phyloP scores from a whole-genome alignment of 192 early-diverging fungal species.

The Backusella tarrabulga region DNA sequence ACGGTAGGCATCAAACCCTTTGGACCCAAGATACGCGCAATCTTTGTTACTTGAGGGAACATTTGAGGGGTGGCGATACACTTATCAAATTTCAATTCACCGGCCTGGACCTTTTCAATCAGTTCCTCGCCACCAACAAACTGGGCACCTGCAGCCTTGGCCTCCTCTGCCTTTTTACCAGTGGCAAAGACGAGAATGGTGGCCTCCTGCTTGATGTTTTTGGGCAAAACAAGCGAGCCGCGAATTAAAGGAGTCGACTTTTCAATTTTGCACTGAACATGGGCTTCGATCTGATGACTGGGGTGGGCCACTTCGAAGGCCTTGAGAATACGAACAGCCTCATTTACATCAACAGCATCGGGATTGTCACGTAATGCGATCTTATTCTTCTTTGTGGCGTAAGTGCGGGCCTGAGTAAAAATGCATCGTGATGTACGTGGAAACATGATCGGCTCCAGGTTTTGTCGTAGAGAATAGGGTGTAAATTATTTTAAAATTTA shows the following conservation, averaged over 20 bases:
- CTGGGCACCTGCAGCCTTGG: conserved; percentile 74
- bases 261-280: conserved; percentile 70
- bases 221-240: conserved; percentile 74
- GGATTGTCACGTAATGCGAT: conserved; percentile 28
- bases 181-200: conserved; percentile 86
- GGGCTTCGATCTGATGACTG: conserved; percentile 60
- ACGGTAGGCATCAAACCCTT: conserved; percentile 95
- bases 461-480: not conserved
- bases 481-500: not conserved
- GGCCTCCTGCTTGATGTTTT: conserved; percentile 55
- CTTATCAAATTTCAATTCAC: conserved; percentile 76
- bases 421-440: conserved; percentile 12
- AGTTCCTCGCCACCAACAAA: conserved; percentile 88
- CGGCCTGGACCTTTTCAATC: conserved; percentile 61
- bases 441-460: conserved; percentile 1
- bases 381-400: conserved; percentile 28
- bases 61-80: conserved; percentile 86
- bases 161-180: conserved; percentile 81
- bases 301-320: conserved; percentile 71
- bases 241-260: conserved; percentile 81
- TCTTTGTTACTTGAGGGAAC: conserved; percentile 84
- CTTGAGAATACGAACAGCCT: conserved; percentile 53
- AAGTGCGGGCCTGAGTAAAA: conserved; percentile 11
- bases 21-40: conserved; percentile 89
- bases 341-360: conserved; percentile 45